Evolutionary conservation across 2,329 filamentous ascomycete species (phyloP).

Genomic region (Sporothrix schenckii): DNA sequence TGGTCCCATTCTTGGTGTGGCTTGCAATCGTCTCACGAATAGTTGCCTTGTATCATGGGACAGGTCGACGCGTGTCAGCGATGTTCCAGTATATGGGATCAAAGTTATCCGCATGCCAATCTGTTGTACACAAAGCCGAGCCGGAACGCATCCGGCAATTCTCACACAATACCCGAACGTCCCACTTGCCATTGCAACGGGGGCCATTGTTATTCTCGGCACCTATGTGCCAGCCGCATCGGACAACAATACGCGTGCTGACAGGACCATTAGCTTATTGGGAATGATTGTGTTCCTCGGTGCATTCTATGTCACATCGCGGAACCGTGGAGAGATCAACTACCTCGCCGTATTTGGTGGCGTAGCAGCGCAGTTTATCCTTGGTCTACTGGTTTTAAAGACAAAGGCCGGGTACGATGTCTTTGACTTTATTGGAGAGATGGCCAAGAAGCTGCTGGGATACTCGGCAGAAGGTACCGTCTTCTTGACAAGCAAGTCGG

Average conservation of each 20-base stretch:
- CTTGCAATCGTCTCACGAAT: conserved; percentile 73
- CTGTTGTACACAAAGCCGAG: too few species aligned
- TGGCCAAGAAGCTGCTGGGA: conserved; percentile 73
- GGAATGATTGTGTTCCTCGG: conserved; percentile 73
- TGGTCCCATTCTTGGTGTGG: conserved; percentile 82
- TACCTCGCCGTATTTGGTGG: conserved; percentile 86
- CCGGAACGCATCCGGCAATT: not conserved
- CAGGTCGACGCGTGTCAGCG: not conserved
- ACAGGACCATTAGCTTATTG: conserved; percentile 79
- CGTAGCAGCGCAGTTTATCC: conserved; percentile 84
- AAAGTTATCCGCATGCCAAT: not conserved
- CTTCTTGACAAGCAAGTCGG: conserved; percentile 64
- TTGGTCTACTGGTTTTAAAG: conserved; percentile 84
- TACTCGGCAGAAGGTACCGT: conserved; percentile 73
- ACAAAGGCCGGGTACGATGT: conserved; percentile 79
- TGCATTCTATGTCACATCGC: conserved; percentile 70
- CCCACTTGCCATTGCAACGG: conserved; percentile 56
- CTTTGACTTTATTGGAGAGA: conserved; percentile 81
- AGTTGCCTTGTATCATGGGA: conserved; percentile 58
- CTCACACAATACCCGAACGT: not conserved
- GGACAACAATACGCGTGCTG: conserved; percentile 74
- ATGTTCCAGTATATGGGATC: not conserved
- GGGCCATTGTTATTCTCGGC: conserved; percentile 75
- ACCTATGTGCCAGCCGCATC: conserved; percentile 73
- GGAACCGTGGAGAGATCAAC: conserved; percentile 63